phyloP scores from a whole-genome alignment of 179 eudicot species.

The Amaranthus tricolor region DNA sequence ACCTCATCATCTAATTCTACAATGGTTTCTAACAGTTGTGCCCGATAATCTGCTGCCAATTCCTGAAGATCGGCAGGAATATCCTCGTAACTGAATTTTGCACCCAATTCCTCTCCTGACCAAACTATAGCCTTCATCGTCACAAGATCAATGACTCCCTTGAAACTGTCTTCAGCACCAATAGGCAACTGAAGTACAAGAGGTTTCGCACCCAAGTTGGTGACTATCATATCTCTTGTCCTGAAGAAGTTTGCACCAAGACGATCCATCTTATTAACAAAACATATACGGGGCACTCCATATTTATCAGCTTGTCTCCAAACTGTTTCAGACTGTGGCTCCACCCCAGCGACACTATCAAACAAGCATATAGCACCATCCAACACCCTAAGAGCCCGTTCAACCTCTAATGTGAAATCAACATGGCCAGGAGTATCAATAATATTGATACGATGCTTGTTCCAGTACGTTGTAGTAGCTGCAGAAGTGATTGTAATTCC shows the following conservation, averaged over 20 bases:
- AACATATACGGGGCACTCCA: slow-evolving; percentile 94
- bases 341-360: slow-evolving; percentile 99
- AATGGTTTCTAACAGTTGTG: slow-evolving; percentile 67
- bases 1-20: slow-evolving; percentile 79
- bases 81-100: slow-evolving; percentile 68
- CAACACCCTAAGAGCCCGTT: slow-evolving; percentile 95
- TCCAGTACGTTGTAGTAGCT: slow-evolving; percentile 95
- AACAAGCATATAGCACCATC: slow-evolving; percentile 97
- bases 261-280: slow-evolving; percentile 97
- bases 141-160: slow-evolving; percentile 86
- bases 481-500: slow-evolving; percentile 99
- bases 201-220: slow-evolving; percentile 92
- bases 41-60: slow-evolving; percentile 62
- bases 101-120: slow-evolving; percentile 98
- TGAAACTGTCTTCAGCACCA: slow-evolving; percentile 84
- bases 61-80: slow-evolving; percentile 76
- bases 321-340: slow-evolving; percentile 97
- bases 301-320: slow-evolving; percentile 99
- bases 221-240: slow-evolving; percentile 91
- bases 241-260: slow-evolving; percentile 92
- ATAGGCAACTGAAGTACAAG: slow-evolving; percentile 86
- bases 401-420: slow-evolving; percentile 98
- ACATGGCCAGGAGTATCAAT: slow-evolving; percentile 99
- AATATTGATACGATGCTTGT: slow-evolving; percentile 91
- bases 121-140: slow-evolving; percentile 84